These are phyloP conservation scores for Rhododendron vialii DNA, from an alignment of 148 eudicot species.

Conservation along the genomic window DNA sequence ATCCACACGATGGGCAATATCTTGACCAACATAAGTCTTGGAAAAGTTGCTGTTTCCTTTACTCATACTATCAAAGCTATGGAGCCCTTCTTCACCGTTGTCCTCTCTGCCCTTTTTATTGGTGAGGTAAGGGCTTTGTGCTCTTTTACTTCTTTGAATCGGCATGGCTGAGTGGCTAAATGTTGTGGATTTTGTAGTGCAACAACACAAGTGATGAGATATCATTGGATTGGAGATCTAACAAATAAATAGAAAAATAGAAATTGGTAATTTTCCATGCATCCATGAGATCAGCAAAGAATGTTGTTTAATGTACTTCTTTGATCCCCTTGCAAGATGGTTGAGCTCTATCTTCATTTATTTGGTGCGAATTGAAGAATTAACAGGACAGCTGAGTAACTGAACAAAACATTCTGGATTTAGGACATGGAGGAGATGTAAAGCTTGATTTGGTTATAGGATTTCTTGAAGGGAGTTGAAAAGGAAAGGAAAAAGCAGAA, in stretches of 20 bases:
- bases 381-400: not conserved
- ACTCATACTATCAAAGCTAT: constrained; percentile 82
- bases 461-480: not conserved
- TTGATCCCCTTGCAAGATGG: not conserved
- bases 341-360: not conserved
- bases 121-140: constrained; percentile 42
- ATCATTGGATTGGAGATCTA: not conserved
- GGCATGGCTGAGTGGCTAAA: not conserved
- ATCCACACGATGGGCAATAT: constrained; percentile 67
- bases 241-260: not conserved
- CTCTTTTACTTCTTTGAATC: not conserved
- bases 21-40: constrained; percentile 66
- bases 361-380: constrained; percentile 1
- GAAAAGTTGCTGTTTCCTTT: constrained; percentile 75
- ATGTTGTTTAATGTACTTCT: not conserved
- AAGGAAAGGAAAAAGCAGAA: not conserved
- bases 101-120: constrained; percentile 53
- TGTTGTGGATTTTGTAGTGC: not conserved
- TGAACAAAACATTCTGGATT: not conserved
- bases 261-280: not conserved
- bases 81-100: constrained; percentile 79
- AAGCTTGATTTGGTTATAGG: not conserved
- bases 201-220: not conserved
- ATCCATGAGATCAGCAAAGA: not conserved
- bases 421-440: not conserved